phyloP scores from a whole-genome alignment of 768 basidiomycete species.

The Auricularia sp. region DNA sequence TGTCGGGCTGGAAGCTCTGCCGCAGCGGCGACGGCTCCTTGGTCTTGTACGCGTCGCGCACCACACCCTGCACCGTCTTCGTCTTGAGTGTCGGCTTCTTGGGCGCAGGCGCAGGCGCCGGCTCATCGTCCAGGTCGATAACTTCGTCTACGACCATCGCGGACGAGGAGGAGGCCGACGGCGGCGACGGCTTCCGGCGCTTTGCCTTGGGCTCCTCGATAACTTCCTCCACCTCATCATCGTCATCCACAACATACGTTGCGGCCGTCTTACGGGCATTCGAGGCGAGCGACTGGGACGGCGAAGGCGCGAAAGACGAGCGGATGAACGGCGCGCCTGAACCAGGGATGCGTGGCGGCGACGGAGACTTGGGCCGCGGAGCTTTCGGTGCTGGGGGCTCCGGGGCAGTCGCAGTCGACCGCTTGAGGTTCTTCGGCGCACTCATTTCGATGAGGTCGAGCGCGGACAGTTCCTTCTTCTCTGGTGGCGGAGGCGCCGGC shows the following conservation, averaged over 20 bases:
- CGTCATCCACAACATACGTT: neutral
- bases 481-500: neutral
- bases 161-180: neutral
- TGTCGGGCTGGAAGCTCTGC: neutral
- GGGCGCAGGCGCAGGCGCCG: neutral
- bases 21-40: slow-evolving; percentile 1
- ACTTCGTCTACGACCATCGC: neutral
- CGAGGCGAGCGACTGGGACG: neutral
- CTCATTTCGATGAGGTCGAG: neutral
- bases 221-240: neutral
- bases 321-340: neutral
- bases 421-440: neutral
- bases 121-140: neutral
- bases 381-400: neutral
- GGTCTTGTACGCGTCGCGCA: neutral
- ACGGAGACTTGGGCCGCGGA: neutral
- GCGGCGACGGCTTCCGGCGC: neutral
- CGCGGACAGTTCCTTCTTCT: neutral
- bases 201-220: neutral
- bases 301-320: neutral
- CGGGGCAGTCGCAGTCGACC: neutral
- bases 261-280: neutral
- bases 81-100: neutral
- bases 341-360: neutral
- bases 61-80: neutral